phyloP scores from a whole-genome alignment of 805 yeast species.

The Spathaspora gorwiae region DNA sequence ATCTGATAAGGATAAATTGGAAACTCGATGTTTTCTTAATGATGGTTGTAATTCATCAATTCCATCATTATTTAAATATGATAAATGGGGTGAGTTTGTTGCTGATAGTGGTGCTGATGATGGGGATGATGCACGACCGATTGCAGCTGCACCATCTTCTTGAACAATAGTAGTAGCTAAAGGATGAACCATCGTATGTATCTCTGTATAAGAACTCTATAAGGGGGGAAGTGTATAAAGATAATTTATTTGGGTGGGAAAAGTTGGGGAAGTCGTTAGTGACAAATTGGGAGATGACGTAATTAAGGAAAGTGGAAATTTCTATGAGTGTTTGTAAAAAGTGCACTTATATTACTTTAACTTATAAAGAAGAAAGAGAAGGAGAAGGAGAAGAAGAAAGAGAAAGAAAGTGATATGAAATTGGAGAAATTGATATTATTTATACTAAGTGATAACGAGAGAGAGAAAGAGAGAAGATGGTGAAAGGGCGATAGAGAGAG shows the following conservation, averaged over 20 bases:
- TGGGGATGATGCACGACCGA: background rate
- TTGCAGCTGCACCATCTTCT: constrained; percentile 8
- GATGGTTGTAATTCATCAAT: constrained; percentile 64
- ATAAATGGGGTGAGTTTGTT: constrained; percentile 20
- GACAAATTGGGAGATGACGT: background rate
- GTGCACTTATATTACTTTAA: no score
- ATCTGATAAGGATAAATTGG: constrained; percentile 65
- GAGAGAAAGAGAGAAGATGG: no score
- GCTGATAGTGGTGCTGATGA: background rate
- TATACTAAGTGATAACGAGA: no score
- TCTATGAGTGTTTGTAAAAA: no score
- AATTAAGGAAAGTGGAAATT: no score
- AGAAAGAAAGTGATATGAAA: no score
- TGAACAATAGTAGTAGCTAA: constrained; percentile 3
- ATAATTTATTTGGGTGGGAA: background rate
- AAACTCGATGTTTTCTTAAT: constrained; percentile 57
- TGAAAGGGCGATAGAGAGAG: no score
- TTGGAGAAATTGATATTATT: no score
- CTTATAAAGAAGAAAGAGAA: no score
- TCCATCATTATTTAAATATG: constrained; percentile 69
- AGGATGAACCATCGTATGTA: background rate
- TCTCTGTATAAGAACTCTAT: no score
- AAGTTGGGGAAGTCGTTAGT: background rate
- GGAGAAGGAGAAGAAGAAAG: no score
- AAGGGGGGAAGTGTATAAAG: background rate